Percentiles rank a stretch among this genome's conserved stretches.
Evolutionary conservation across 495 filamentous ascomycete genomes (phyloP).

Genomic region (Penicillium crystallinum): DNA sequence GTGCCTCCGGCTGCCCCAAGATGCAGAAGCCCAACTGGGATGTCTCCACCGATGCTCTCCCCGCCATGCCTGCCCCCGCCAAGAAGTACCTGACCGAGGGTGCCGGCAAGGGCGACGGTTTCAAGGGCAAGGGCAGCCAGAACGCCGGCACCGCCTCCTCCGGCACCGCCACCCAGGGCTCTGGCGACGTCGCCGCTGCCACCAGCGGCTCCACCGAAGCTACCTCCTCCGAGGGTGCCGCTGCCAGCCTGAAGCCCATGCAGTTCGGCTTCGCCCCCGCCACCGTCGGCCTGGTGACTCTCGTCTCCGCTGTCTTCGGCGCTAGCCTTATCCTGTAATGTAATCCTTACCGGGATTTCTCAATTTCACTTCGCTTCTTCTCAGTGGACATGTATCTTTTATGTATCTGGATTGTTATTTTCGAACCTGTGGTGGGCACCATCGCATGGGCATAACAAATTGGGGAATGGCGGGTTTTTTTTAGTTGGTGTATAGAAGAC

Average conservation of each 20-base stretch:
- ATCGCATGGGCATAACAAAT: background rate
- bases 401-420: slow-evolving; percentile 3
- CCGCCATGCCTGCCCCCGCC: slow-evolving; percentile 67
- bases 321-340: slow-evolving; percentile 45
- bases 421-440: background rate
- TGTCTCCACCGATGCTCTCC: slow-evolving; percentile 61
- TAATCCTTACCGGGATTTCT: background rate
- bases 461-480: slow-evolving; percentile 3
- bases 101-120: slow-evolving; percentile 67
- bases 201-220: slow-evolving; percentile 20
- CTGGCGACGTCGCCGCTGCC: slow-evolving; percentile 44
- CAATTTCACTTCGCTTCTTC: slow-evolving; percentile 8
- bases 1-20: slow-evolving; percentile 61
- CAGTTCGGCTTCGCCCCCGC: slow-evolving; percentile 51
- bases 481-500: slow-evolving; percentile 15
- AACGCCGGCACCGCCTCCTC: slow-evolving; percentile 57
- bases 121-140: slow-evolving; percentile 68
- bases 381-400: slow-evolving; percentile 19
- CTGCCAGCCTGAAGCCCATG: slow-evolving; percentile 39
- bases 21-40: slow-evolving; percentile 64
- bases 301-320: slow-evolving; percentile 58
- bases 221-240: slow-evolving; percentile 38
- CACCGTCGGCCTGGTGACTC: slow-evolving; percentile 48
- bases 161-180: slow-evolving; percentile 58
- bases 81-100: slow-evolving; percentile 65